Evolutionary conservation across 805 yeast genomes (phyloP).

Genomic region (Hanseniaspora hatyaiensis): DNA sequence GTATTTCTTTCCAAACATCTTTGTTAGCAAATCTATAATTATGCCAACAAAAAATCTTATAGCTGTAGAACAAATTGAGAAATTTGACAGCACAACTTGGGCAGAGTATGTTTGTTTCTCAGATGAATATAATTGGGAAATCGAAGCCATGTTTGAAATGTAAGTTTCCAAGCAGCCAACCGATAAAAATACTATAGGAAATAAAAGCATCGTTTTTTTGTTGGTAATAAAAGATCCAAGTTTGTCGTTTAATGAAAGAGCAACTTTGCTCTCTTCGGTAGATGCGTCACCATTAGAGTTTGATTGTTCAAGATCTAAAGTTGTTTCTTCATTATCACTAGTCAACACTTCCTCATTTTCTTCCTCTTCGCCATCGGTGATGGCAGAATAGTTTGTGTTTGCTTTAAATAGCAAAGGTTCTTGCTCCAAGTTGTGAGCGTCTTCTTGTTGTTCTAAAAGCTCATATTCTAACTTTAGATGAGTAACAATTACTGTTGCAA

Average conservation of each 20-base stretch:
- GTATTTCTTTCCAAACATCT: slow-evolving; percentile 14
- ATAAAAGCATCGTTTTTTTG: slow-evolving; percentile 32
- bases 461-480: slow-evolving; percentile 28
- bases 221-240: slow-evolving; percentile 16
- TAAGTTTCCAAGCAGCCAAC: slow-evolving; percentile 81
- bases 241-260: slow-evolving; percentile 16
- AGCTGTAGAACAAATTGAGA: slow-evolving; percentile 41
- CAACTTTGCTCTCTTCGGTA: not conserved
- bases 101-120: slow-evolving; percentile 20
- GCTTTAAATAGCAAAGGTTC: slow-evolving; percentile 25
- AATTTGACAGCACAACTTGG: slow-evolving; percentile 17
- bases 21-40: slow-evolving; percentile 47
- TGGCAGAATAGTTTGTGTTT: slow-evolving; percentile 24
- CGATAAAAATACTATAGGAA: slow-evolving; percentile 50
- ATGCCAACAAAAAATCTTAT: slow-evolving; percentile 60
- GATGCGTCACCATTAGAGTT: slow-evolving; percentile 23
- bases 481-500: slow-evolving; percentile 53
- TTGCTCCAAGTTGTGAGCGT: slow-evolving; percentile 21
- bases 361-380: slow-evolving; percentile 22
- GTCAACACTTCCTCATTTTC: slow-evolving; percentile 22
- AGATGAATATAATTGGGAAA: slow-evolving; percentile 33
- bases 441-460: slow-evolving; percentile 18
- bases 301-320: slow-evolving; percentile 19
- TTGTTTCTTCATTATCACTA: not conserved
- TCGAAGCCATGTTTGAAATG: slow-evolving; percentile 70